Evolutionary conservation across 768 basidiomycete species (phyloP), one percentile per base, ranked within the genome.

Genomic region (Mycena albidolilacea): DNA sequence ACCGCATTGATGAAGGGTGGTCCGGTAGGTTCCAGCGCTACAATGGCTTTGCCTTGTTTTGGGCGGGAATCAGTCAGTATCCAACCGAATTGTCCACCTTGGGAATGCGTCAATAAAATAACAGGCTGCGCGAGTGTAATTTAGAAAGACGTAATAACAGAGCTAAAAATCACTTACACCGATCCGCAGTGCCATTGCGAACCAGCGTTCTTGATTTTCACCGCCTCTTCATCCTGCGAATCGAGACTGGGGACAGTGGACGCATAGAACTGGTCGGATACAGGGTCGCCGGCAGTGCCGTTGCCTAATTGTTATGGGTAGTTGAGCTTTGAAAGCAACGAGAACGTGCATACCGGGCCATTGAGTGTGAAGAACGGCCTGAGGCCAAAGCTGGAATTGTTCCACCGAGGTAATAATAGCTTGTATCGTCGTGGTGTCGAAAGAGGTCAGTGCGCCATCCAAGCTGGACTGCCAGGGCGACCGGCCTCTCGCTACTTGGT

Each of bases 401-500:
- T 79, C 62, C 14, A 81, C 75, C 23, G 83, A 82, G 14, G 83
- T 85, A 50, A 84, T 80, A 43, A 76, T 79, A 5, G 81, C 78
- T 69, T 84, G 80, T 39, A 84, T 67, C 0, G 58, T 68, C 23
- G 64, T 62, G 1, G 80, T 75, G 21, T 79, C 79, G 38, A 70
- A 70, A 14, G 71, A 60, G 10, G 44, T 59, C 17, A 76, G 76
- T 2, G 67, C 23, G 14, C 84, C 84, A 52, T 85, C 80, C 11
- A 80, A 71, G 48, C 69, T 65, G n/a, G 79, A 61, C 59, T 82
- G 81, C 84, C 82, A 85, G 1, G 80, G 73, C 50, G 84, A 85
- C 23, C 84, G 82, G 17, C 78, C 84, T 9, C 84, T 79, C n/a
- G 82, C 75, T 1, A 84, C 80, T 70, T 85, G 84, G 61, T 85